Conservation (phyloP, 306 rosid genomes). For the Elaeagnus macrophylla region DNA sequence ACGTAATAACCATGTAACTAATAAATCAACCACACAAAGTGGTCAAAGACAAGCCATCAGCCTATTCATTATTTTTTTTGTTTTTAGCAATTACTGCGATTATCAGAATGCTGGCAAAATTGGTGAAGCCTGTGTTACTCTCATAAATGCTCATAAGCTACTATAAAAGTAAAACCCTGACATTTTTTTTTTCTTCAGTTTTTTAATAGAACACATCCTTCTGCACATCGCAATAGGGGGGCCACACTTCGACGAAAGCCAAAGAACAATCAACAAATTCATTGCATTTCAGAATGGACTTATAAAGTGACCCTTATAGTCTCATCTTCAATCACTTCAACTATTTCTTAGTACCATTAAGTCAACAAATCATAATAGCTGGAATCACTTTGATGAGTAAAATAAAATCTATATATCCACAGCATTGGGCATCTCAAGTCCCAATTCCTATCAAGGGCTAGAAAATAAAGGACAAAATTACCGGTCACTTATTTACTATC, state of each 20-base stretch:
- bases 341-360: neutral
- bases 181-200: too few species aligned
- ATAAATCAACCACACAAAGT: too few species aligned
- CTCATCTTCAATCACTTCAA: neutral
- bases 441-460: neutral
- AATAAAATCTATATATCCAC: neutral
- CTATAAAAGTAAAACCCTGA: too few species aligned
- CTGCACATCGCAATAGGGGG: too few species aligned
- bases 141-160: neutral
- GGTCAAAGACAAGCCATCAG: too few species aligned
- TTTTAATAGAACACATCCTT: too few species aligned
- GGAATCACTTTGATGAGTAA: neutral
- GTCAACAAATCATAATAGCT: neutral
- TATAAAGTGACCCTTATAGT: neutral
- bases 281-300: too few species aligned
- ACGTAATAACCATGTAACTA: too few species aligned
- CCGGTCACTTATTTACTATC: too few species aligned
- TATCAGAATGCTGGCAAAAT: neutral
- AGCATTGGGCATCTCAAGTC: neutral
- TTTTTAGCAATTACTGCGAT: neutral
- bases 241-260: too few species aligned
- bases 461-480: neutral
- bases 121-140: neutral
- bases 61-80: neutral
- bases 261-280: too few species aligned